Percentiles rank a stretch among this genome's conserved stretches.
Conservation (phyloP, 805 yeast species). For the Tetrapisispora phaffii region DNA sequence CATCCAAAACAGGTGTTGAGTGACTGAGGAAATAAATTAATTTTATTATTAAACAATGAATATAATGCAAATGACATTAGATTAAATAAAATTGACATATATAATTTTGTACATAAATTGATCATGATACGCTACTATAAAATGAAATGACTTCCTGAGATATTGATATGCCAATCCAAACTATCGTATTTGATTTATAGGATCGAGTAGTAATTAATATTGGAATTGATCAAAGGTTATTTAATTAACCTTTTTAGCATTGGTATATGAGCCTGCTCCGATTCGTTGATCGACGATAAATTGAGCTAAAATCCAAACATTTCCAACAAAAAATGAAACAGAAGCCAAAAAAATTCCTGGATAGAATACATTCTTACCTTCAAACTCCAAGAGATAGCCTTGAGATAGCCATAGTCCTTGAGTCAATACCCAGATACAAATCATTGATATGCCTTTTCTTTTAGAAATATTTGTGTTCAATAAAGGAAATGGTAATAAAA, state of each 20-base stretch:
- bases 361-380: slow-evolving; percentile 56
- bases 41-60: not conserved
- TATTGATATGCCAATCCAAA: too few relatives aligned
- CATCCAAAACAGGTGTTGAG: not conserved
- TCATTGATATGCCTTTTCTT: slow-evolving; percentile 33
- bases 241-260: not conserved
- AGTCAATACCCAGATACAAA: slow-evolving; percentile 52
- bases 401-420: slow-evolving; percentile 72
- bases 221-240: too few relatives aligned
- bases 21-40: not conserved
- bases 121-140: not conserved
- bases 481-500: slow-evolving; percentile 67
- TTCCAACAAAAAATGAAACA: slow-evolving; percentile 47
- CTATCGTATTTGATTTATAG: too few relatives aligned
- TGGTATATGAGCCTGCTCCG: not conserved
- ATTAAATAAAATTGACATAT: not conserved
- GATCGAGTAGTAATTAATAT: too few relatives aligned
- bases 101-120: not conserved
- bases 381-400: slow-evolving; percentile 74
- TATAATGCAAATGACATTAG: not conserved
- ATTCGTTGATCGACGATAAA: slow-evolving; percentile 37
- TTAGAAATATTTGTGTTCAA: slow-evolving; percentile 35
- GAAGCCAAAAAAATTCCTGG: slow-evolving; percentile 50
- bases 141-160: not conserved
- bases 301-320: slow-evolving; percentile 49